These are phyloP conservation scores for Uronychia setigera DNA, from an alignment of 73 alveolate species.

Conservation along the genomic window DNA sequence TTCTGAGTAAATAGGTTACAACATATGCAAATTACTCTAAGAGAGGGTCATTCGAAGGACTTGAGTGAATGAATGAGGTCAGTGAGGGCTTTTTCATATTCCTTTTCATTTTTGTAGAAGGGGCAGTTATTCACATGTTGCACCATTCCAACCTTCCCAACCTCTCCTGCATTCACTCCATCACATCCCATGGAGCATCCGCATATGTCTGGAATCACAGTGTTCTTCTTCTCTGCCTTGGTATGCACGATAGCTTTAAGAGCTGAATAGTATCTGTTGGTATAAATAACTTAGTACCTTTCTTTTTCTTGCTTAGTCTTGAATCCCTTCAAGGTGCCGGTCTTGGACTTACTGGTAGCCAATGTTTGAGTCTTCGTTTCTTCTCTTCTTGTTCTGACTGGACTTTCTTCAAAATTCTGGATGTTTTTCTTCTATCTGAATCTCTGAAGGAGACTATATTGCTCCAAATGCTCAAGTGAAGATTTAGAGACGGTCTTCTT, in stretches of 20 bases:
- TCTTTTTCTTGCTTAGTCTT: constrained; percentile 14
- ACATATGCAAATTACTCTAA: too few species aligned
- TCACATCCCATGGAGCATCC: not conserved
- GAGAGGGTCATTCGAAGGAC: not conserved
- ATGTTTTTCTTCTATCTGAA: constrained; percentile 46
- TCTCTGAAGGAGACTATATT: constrained; percentile 41
- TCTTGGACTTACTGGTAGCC: not conserved
- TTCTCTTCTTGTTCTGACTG: constrained; percentile 5
- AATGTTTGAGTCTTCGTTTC: constrained; percentile 30
- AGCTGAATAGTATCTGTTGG: constrained; percentile 33
- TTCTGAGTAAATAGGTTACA: too few species aligned
- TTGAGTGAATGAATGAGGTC: constrained; percentile 51
- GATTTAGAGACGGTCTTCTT: not conserved
- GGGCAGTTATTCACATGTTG: constrained; percentile 67
- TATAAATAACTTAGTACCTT: constrained; percentile 10
- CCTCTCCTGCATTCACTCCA: not conserved
- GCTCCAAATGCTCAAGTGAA: constrained; percentile 16
- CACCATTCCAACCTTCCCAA: constrained; percentile 14
- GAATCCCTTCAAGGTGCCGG: not conserved
- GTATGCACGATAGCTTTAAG: constrained; percentile 38
- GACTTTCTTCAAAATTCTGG: constrained; percentile 6
- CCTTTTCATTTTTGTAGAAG: constrained; percentile 66
- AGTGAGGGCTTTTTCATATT: constrained; percentile 55
- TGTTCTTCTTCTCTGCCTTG: constrained; percentile 48
- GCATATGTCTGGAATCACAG: constrained; percentile 41